Base-by-base conservation (phyloP, 441 rosid genomes). In the Euphorbia schlechtendalii region DNA sequence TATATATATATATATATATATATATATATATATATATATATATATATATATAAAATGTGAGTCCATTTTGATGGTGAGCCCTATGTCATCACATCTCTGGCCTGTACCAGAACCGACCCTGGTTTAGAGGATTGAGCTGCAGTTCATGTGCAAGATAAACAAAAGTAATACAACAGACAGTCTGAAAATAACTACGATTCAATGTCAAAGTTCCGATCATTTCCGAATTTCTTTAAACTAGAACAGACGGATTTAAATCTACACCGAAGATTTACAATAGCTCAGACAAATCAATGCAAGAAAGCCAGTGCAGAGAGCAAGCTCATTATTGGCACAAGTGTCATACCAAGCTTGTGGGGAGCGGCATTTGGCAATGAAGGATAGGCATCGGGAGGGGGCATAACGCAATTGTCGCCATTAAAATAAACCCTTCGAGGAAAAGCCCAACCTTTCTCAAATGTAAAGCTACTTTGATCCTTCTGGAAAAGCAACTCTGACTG, bases 391-490 rank as follows among this genome's bases (percentile, higher is more conserved):
- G 96, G 98, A 65, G 93, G 87, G 17, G 95, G 98, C 98, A 91
- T 87, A 51, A 89, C 96, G 24, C 96, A 92, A 43, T 87, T 84
- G 55, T 92, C 96, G 2, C 98, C 96, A 34, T 89, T 92, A 67
- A 89, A 92, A 74, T 92, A 89, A 53, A 89, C 80, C 71, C 95
- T 73, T 11, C 86, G 74, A 43, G 96, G 96, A 74, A 89, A 92
- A 40, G 92, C 95, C 95, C 96, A 89, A 63, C 95, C 98, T 74
- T 92, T 92, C 30, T 92, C 93, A 15, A 87, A 87, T 7, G 98
- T 89, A 67, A 92, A 92, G 14, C 84, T 85, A 56, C 87, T 68
- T 48, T 53, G 63, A 56, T 92, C 89, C 74, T 92, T 89, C 48
- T 71, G 80, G 81, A 89, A 87, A 72, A 92, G 74, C 43, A 92